Base-by-base conservation (phyloP, 2,329 filamentous ascomycete species). In the Paradendryphiella salina region DNA sequence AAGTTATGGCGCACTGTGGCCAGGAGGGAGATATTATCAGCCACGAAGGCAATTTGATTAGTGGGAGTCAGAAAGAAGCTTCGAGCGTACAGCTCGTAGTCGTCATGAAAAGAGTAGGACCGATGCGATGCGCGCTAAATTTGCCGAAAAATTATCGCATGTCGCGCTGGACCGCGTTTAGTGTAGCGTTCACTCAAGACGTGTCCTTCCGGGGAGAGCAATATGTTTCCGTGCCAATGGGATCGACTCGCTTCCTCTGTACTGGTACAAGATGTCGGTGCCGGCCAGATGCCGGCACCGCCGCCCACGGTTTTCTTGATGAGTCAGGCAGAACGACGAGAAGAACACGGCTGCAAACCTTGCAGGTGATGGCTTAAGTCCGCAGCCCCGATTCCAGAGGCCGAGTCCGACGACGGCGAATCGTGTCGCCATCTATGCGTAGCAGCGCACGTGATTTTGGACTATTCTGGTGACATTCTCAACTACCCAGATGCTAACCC, bases 271-370 rank as follows among this genome's bases (percentile, higher is more conserved):
- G 18, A 17, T 35, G 52, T 65, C 63, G 63, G 63, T 44, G 36
- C 50, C 63, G 59, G 61, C 39, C 32, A 56, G 32, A 47, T 38
- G 50, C 45, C 57, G 53, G 50, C 59, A 59, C 63, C 61, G 63
- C 57, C 39, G 57, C 36, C 43, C 14, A 32, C 38, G 34, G 37
- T 38, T 21, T 10, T 13, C n/a, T 48, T 20, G 63, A 54, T 63
- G 60, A 63, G 33, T 65, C 61, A 64, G 51, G 53, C 46, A 38
- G 53, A 47, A 41, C 46, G 47, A 57, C 65, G 63, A 70, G 52
- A 69, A 69, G 59, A 53, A 57, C 34, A 49, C 54, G 54, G 50
- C 56, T 61, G 64, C 63, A 66, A 63, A 64, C 64, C 65, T 42
- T 44, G 60, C 60, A 62, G 46, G 48, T 61, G 59, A 65, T 55